Evolutionary conservation across 2,329 filamentous ascomycete species (phyloP), one percentile per base, ranked within the genome.

Genomic region (Aphanocladium album): DNA sequence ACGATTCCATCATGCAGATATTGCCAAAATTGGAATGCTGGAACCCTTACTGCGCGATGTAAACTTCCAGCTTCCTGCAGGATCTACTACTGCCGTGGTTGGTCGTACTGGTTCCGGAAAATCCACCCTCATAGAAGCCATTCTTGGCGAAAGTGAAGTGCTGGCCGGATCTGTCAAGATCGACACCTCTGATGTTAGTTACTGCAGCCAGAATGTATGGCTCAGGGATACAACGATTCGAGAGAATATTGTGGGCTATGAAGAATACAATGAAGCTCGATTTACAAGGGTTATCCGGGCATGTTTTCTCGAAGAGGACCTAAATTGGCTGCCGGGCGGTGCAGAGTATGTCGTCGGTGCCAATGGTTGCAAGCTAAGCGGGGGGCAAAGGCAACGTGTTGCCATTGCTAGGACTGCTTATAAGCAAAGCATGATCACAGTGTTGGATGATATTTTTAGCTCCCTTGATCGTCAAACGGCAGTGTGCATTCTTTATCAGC

Each of bases 331-430:
- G 1, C 50, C 41, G 2, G 39, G 12, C 3, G 50, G 58, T 2
- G 50, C 27, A 11, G 14, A 55, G 0, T 54, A 53, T 17, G 23
- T 55, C 4, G 58, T 60, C 7, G 58, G 58, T n/a, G 30, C 11
- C 4, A 43, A 41, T 16, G 58, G 50, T 3, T n/a, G 16, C 0
- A 60, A 60, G 21, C 23, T 60, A 3, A 60, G 58, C 25, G 58
- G 58, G 8, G 58, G 50, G 6, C 58, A 60, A 16, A 39, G 50
- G 0, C 58, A 60, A 17, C 50, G 58, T 5, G 43, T 55, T 3
- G 58, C 59, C 2, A 57, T 64, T 19, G 64, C 63, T 0, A 37
- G 64, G 12, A 35, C 61, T 16, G 12, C 61, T 0, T 64, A 65
- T 12, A 23, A 56, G 12, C 8, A 50, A 7, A 30, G n/a, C 5